Base-by-base conservation (phyloP, 1,284 basidiomycete genomes). In the Takashimella koratensis region DNA sequence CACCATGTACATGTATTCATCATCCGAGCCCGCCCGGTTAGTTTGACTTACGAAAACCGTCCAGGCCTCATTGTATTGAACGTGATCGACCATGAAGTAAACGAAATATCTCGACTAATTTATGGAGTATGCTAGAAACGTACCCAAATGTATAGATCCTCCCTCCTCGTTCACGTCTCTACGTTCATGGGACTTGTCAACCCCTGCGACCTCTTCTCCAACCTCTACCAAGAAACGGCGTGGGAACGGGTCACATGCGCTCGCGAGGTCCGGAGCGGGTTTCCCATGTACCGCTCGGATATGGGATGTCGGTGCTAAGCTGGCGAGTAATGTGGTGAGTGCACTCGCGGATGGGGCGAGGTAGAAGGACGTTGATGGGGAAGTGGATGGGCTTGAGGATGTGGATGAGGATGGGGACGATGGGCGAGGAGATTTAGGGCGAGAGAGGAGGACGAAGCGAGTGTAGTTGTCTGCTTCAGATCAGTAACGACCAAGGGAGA, bases 361-460 rank as follows among this genome's bases (percentile, higher is more conserved):
- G 30, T 36, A 36, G 16, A 36, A 36, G 8, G 30, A 36, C 16
- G 30, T 36, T 36, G 30, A 36, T 8, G 16, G 10, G 16, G 30
- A 36, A 16, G n/a, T n/a, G 30, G 23, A 24, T 45, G 30, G 25
- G 47, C 36, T 41, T 43, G 24, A 41, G n/a, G 16, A 20, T 43
- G 21, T 8, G 30, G 8, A 8, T 8, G 30, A 36, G 30, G 30
- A 16, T 8, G 30, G 8, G 16, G 16, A 36, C n/a, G n/a, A n/a
- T n/a, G n/a, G n/a, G n/a, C n/a, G n/a, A n/a, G n/a, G n/a, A n/a
- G n/a, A n/a, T n/a, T n/a, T n/a, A n/a, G n/a, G n/a, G n/a, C n/a
- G n/a, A n/a, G n/a, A n/a, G 6, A 76, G 56, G 12, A 76, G 61
- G 24, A 77, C 39, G 60, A 77, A 77, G 19, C 74, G 69, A 3